These are phyloP conservation scores for Taxillus chinensis DNA, from an alignment of 164 flowering plant genomes.

Conservation along the genomic window DNA sequence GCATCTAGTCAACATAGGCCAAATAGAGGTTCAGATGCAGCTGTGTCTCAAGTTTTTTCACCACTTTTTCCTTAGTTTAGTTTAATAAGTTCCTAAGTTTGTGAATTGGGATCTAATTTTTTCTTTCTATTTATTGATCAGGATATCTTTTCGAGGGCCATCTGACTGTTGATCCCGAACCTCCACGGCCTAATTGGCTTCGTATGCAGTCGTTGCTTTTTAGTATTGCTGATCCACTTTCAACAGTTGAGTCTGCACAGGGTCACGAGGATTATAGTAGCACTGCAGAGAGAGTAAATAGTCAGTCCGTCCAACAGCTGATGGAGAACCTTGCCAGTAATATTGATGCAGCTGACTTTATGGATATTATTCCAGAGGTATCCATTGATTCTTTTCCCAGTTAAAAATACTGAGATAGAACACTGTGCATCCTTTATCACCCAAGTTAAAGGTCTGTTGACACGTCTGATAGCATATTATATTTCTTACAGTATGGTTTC, in stretches of 20 bases:
- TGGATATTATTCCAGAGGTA: conserved; percentile 24
- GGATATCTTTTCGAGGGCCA: conserved; percentile 95
- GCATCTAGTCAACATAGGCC: conserved; percentile 12
- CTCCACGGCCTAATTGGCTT: conserved; percentile 79
- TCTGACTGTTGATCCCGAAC: conserved; percentile 88
- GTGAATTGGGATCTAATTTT: neutral
- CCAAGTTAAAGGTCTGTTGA: no score
- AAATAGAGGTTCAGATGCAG: conserved; percentile 23
- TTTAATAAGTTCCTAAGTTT: neutral
- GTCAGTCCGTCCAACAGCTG: neutral
- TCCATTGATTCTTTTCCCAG: neutral
- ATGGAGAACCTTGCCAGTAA: neutral
- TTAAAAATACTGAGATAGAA: neutral
- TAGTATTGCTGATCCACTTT: conserved; percentile 25
- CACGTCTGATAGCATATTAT: no score
- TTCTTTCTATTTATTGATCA: conserved; percentile 11
- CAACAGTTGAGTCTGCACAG: conserved; percentile 38
- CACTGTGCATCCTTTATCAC: neutral
- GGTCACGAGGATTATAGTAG: conserved; percentile 13
- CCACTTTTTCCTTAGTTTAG: neutral
- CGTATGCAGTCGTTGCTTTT: conserved; percentile 43
- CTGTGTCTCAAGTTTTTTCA: neutral
- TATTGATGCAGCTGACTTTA: no score
- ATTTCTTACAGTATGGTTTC: no score
- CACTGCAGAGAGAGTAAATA: conserved; percentile 19